Percentiles rank a stretch among this genome's conserved stretches.
Evolutionary conservation across 257 asterid genomes (phyloP).

Genomic region (Thymus quinquecostatus): DNA sequence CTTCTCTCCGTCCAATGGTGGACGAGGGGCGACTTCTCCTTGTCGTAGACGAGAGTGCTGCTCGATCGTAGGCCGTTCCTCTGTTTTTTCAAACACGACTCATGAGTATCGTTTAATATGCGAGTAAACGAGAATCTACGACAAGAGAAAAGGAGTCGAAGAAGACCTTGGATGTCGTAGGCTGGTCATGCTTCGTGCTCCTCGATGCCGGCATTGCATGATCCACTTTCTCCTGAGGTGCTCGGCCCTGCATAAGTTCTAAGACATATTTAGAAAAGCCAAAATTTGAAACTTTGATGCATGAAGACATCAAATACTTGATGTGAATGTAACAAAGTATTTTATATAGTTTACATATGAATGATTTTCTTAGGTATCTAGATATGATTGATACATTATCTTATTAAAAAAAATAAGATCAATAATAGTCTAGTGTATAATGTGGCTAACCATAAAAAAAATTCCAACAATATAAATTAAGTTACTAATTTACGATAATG

Average conservation of each 20-base stretch:
- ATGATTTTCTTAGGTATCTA: too few relatives aligned
- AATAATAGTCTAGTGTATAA: too few relatives aligned
- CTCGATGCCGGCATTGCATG: constrained; percentile 25
- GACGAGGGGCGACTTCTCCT: constrained; percentile 21
- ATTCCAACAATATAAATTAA: not conserved
- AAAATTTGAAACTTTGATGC: not conserved
- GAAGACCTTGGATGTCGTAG: constrained; percentile 46
- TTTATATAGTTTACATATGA: too few relatives aligned
- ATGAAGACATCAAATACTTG: too few relatives aligned
- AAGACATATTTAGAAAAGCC: not conserved
- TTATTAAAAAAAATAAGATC: too few relatives aligned
- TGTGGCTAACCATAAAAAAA: too few relatives aligned
- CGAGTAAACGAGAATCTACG: too few relatives aligned
- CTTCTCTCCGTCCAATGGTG: constrained; percentile 27
- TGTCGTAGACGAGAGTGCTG: constrained; percentile 25
- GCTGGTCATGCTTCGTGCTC: constrained; percentile 47
- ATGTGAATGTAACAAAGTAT: too few relatives aligned
- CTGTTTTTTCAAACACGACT: too few relatives aligned
- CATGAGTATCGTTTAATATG: too few relatives aligned
- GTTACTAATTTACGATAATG: too few relatives aligned
- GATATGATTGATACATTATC: too few relatives aligned
- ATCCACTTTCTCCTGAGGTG: constrained; percentile 63
- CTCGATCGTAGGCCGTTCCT: constrained; percentile 8
- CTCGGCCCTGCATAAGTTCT: constrained; percentile 49
- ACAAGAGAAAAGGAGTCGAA: not conserved